phyloP scores from a whole-genome alignment of 2,329 filamentous ascomycete genomes.

The Neofusicoccum laricinum region DNA sequence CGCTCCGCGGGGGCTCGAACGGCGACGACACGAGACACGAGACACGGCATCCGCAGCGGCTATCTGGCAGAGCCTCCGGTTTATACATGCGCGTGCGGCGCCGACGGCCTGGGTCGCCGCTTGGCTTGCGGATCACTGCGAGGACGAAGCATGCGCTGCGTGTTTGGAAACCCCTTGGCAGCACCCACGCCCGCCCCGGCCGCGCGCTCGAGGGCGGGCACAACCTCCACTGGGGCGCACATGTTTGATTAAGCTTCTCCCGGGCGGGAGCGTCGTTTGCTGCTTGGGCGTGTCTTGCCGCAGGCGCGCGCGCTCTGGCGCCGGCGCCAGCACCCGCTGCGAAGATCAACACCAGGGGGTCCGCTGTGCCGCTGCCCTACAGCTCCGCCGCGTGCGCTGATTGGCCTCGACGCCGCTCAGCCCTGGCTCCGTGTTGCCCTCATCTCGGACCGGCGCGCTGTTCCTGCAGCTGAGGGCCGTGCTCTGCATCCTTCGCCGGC shows the following conservation, averaged over 20 bases:
- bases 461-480: background rate
- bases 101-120: slow-evolving; percentile 2
- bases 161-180: background rate
- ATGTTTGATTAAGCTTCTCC: slow-evolving; percentile 5
- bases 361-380: background rate
- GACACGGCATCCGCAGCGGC: background rate
- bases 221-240: background rate
- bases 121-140: slow-evolving; percentile 2
- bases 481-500: background rate
- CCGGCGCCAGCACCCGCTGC: background rate
- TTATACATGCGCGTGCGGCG: slow-evolving; percentile 1
- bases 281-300: slow-evolving; percentile 5
- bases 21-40: background rate
- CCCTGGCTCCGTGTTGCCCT: slow-evolving; percentile 5
- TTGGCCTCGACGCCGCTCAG: background rate
- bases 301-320: background rate
- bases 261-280: background rate
- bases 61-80: background rate
- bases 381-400: background rate
- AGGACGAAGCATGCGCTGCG: slow-evolving; percentile 12
- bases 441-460: background rate
- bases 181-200: background rate
- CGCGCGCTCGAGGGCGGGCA: background rate
- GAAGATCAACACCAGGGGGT: background rate
- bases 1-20: background rate